Percentiles rank a stretch among this genome's conserved stretches.
phyloP scores from a whole-genome alignment of 306 rosid genomes.

The Corylus heterophylla region DNA sequence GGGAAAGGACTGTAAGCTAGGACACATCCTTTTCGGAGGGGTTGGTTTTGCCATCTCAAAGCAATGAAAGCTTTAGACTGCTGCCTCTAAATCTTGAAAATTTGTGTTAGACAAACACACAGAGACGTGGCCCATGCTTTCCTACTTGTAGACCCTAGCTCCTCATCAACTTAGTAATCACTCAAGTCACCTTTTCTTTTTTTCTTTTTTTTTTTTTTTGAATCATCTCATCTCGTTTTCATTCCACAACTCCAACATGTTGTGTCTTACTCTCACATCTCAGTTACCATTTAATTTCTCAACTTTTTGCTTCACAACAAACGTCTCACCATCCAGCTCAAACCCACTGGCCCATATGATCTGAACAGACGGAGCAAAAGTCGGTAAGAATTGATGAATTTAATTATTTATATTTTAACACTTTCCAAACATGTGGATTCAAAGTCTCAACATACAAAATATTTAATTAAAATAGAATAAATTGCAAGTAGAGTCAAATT shows the following conservation, averaged over 20 bases:
- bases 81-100: conserved; percentile 43
- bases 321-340: conserved; percentile 20
- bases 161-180: conserved; percentile 35
- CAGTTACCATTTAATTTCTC: conserved; percentile 24
- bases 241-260: conserved; percentile 7
- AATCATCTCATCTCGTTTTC: conserved; percentile 26
- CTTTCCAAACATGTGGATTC: too few relatives aligned
- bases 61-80: conserved; percentile 51
- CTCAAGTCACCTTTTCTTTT: conserved; percentile 30
- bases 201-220: conserved; percentile 12
- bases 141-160: conserved; percentile 42
- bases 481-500: too few relatives aligned
- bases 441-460: too few relatives aligned
- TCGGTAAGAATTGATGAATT: too few relatives aligned
- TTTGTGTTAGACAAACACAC: conserved; percentile 24
- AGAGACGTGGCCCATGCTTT: conserved; percentile 45
- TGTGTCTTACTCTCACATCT: conserved; percentile 1
- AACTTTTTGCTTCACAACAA: conserved; percentile 4
- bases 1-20: conserved; percentile 28
- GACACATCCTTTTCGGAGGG: conserved; percentile 61
- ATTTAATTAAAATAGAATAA: too few relatives aligned
- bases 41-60: conserved; percentile 54
- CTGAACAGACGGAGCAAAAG: conserved; percentile 5
- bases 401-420: too few relatives aligned
- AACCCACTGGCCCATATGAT: neutral